phyloP scores from a whole-genome alignment of 352 stramenopile genomes.

The Globisporangium apiculatum region DNA sequence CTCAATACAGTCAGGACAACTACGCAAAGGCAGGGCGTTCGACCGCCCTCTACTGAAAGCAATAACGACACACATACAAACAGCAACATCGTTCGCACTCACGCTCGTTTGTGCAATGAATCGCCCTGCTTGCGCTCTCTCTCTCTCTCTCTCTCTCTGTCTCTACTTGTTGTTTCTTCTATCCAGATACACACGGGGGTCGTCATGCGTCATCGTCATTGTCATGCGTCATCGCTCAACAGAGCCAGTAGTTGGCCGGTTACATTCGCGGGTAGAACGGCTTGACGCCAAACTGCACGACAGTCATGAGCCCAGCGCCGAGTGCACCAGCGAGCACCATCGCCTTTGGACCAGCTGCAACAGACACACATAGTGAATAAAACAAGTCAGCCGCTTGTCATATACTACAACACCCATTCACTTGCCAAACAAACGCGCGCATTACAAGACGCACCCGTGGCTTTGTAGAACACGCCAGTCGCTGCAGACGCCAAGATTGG shows the following conservation, averaged over 20 bases:
- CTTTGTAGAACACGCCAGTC: conserved; percentile 84
- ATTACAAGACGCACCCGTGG: conserved; percentile 30
- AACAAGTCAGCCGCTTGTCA: not conserved
- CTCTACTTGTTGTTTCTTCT: not conserved
- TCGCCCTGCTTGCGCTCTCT: not conserved
- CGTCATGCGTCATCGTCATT: not conserved
- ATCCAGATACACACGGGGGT: not conserved
- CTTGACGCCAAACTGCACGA: conserved; percentile 83
- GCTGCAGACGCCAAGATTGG: conserved; percentile 76
- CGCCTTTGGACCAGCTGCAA: conserved; percentile 53
- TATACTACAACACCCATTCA: not conserved
- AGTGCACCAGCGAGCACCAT: conserved; percentile 81
- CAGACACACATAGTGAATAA: not conserved
- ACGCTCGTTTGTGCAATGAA: not conserved
- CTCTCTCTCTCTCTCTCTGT: not conserved
- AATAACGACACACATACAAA: not conserved
- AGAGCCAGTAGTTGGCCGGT: conserved; percentile 8
- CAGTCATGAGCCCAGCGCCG: conserved; percentile 72
- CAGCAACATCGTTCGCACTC: too few relatives aligned
- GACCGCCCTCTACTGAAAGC: too few relatives aligned
- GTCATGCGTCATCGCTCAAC: not conserved
- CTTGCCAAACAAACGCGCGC: not conserved
- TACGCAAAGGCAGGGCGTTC: too few relatives aligned
- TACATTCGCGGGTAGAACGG: conserved; percentile 78
- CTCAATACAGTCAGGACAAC: too few relatives aligned